phyloP scores from a whole-genome alignment of 441 rosid genomes.

The Kokia cookei region DNA sequence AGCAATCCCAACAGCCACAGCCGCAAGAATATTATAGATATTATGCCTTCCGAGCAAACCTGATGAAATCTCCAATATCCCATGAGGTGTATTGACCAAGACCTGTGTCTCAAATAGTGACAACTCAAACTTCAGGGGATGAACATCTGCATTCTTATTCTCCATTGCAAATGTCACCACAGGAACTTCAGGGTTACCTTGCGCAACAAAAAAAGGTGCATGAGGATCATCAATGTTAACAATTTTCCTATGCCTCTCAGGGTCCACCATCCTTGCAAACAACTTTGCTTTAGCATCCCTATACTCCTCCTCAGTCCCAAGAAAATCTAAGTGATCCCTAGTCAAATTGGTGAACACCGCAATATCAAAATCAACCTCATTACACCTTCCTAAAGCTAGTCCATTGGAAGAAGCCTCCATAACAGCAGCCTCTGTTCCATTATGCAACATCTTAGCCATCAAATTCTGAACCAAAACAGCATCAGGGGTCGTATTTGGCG shows the following conservation, averaged over 20 bases:
- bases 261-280: constrained; percentile 87
- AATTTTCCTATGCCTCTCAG: constrained; percentile 83
- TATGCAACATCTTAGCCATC: constrained; percentile 95
- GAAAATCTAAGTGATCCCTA: constrained; percentile 49
- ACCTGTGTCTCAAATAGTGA: constrained; percentile 90
- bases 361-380: constrained; percentile 86
- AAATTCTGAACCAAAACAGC: constrained; percentile 81
- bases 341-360: constrained; percentile 81
- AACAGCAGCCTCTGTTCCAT: constrained; percentile 84
- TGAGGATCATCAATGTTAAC: constrained; percentile 84
- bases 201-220: constrained; percentile 67
- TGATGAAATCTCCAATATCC: constrained; percentile 85
- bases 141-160: constrained; percentile 78
- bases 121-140: constrained; percentile 78
- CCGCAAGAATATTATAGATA: constrained; percentile 84
- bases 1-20: constrained; percentile 90
- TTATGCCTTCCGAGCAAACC: constrained; percentile 91
- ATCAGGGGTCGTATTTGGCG: constrained; percentile 52
- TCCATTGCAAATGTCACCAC: constrained; percentile 90
- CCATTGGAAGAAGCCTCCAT: constrained; percentile 85
- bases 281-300: constrained; percentile 77
- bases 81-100: constrained; percentile 81
- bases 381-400: constrained; percentile 60
- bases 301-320: constrained; percentile 69
- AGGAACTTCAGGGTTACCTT: constrained; percentile 77